These are phyloP conservation scores for Vitis hybrid DNA, from an alignment of 177 flowering plant genomes.

Conservation along the genomic window DNA sequence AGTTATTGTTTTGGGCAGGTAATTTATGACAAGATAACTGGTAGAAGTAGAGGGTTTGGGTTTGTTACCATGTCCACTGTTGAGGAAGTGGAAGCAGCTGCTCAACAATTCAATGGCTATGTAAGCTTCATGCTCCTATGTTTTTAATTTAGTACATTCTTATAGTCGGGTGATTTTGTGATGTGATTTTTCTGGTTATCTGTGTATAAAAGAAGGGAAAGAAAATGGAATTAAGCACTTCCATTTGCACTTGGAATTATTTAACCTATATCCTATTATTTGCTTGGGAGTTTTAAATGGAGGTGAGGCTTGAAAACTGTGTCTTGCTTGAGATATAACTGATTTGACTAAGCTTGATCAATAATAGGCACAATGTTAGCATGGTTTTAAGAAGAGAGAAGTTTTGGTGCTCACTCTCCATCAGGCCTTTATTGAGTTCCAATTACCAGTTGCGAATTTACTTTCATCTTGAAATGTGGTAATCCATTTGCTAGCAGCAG, in stretches of 20 bases:
- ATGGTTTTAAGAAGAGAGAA: neutral
- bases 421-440: neutral
- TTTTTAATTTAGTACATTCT: neutral
- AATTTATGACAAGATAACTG: conserved; percentile 77
- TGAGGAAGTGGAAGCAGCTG: conserved; percentile 79
- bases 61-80: conserved; percentile 81
- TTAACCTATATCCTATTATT: too few relatives aligned
- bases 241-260: too few relatives aligned
- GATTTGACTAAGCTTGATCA: neutral
- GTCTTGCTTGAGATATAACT: neutral
- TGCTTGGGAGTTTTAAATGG: neutral
- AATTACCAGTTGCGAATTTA: neutral
- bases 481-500: neutral
- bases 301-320: neutral
- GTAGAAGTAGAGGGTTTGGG: conserved; percentile 91
- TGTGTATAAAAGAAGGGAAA: neutral
- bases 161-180: neutral
- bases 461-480: neutral
- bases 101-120: conserved; percentile 81
- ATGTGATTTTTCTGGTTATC: neutral
- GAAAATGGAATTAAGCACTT: too few relatives aligned
- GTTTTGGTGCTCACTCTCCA: neutral
- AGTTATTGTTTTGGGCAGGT: conserved; percentile 50
- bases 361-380: neutral
- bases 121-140: conserved; percentile 32